Base-by-base conservation (phyloP, 2,329 filamentous ascomycete species). In the Trichoderma sp. region DNA sequence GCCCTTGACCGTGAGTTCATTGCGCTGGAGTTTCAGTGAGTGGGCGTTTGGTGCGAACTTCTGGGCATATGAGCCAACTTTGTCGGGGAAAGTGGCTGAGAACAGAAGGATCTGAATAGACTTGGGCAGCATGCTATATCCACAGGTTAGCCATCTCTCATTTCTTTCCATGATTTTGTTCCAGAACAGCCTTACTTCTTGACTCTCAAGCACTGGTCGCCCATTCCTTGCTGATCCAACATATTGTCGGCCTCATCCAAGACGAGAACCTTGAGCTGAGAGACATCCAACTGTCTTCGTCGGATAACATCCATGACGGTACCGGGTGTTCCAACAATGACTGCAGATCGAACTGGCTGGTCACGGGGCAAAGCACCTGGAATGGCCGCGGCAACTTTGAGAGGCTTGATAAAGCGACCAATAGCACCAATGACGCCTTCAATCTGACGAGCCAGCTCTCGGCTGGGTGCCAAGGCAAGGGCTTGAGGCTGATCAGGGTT, bases 221-320 rank as follows among this genome's bases (percentile, higher is more conserved):
- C 96, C 70, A 99, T 86, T 66, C 96, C 95, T 82, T 97, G 94
- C 82, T 95, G 92, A 79, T 98, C 96, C 73, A 99, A 85, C 96
- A 99, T 99, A 84, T 98, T 98, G 84, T 99, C 96, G 71, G 96
- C 96, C 84, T 99, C 96, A 78, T 99, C 96, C 68, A 99, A 87
- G 70, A 98, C 95, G 73, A 99, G 87, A 9, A 97, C 88, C 81
- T 90, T 93, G 76, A 99, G 85, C 71, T 90, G 83, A 20, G 87
- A 88, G 0, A 90, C 82, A 76, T 97, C 89, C 74, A 99, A 87
- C 78, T 93, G 88, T 75, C 90, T 88, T 77, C 91, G 90, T 78
- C 91, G 91, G 77, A 98, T 91, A 77, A 96, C 86, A 78, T 98
- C 96, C 85, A 92, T 91, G 63, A 96, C 93, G 0, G 95, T 98